phyloP scores from a whole-genome alignment of 139 green algal species.

The Chlamydomonas asymmetrica region DNA sequence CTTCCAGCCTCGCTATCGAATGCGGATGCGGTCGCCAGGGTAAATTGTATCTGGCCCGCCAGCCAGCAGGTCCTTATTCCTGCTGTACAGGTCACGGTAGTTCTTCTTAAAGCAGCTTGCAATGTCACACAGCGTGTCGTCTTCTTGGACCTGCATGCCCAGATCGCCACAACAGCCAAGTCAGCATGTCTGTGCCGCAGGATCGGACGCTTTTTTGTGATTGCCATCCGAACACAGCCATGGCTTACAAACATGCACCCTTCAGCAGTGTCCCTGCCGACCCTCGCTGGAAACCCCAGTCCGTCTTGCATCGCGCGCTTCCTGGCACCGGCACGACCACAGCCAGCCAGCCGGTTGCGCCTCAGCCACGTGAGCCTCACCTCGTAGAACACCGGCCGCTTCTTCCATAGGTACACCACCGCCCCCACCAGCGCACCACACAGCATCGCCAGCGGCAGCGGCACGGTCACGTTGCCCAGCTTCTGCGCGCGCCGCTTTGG shows the following conservation, averaged over 20 bases:
- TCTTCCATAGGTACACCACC: slow-evolving; percentile 25
- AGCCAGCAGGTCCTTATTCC: slow-evolving; percentile 4
- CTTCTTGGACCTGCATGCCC: slow-evolving; percentile 18
- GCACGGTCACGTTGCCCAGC: background rate
- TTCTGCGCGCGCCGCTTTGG: background rate
- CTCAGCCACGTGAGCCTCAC: too few species aligned
- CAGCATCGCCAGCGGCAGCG: slow-evolving; percentile 26
- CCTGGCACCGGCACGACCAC: too few species aligned
- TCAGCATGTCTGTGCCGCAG: too few species aligned
- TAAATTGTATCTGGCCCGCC: slow-evolving; percentile 16
- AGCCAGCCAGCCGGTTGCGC: too few species aligned
- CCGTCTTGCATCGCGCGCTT: too few species aligned
- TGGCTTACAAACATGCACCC: too few species aligned
- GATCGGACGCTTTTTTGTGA: too few species aligned
- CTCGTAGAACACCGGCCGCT: slow-evolving; percentile 26
- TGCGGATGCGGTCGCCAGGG: slow-evolving; percentile 18
- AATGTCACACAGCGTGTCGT: slow-evolving; percentile 32
- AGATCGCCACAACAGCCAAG: background rate
- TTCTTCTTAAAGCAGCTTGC: slow-evolving; percentile 29
- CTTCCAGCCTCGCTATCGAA: slow-evolving; percentile 2
- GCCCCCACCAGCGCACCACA: slow-evolving; percentile 16
- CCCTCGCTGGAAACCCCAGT: too few species aligned
- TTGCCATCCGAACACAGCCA: too few species aligned
- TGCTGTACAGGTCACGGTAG: slow-evolving; percentile 18
- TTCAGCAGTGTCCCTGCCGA: too few species aligned